Conservation (phyloP, 2,329 filamentous ascomycete genomes). For the Colletotrichum phormii region DNA sequence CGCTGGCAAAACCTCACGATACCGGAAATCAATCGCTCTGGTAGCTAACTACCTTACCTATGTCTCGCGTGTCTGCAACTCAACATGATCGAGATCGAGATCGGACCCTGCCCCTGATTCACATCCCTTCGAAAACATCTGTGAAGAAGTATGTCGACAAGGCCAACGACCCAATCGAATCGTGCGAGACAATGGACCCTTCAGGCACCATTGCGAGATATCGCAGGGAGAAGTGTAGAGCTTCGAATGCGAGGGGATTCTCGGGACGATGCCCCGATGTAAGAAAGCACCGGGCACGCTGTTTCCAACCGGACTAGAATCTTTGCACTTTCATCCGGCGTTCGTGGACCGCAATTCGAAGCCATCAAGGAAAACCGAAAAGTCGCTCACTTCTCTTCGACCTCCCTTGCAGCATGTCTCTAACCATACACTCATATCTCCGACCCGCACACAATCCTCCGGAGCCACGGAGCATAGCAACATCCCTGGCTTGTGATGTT, state of each 20-base stretch:
- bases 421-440: constrained; percentile 7
- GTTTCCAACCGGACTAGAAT: background rate
- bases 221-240: constrained; percentile 13
- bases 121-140: constrained; percentile 6
- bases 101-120: background rate
- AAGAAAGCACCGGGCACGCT: background rate
- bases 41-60: background rate
- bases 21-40: background rate
- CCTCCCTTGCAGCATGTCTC: constrained; percentile 27
- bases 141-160: background rate
- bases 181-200: background rate
- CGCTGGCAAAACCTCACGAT: background rate
- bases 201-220: background rate
- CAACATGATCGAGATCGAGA: constrained; percentile 1
- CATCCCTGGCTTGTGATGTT: constrained; percentile 23
- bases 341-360: background rate
- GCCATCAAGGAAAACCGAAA: background rate
- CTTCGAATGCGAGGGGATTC: background rate
- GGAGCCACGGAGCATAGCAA: background rate
- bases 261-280: background rate
- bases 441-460: background rate
- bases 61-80: background rate
- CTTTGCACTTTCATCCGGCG: background rate
- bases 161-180: background rate
- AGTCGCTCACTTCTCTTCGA: background rate